Base-by-base conservation (phyloP, 2,329 filamentous ascomycete species). In the Colletotrichum noveboracense region DNA sequence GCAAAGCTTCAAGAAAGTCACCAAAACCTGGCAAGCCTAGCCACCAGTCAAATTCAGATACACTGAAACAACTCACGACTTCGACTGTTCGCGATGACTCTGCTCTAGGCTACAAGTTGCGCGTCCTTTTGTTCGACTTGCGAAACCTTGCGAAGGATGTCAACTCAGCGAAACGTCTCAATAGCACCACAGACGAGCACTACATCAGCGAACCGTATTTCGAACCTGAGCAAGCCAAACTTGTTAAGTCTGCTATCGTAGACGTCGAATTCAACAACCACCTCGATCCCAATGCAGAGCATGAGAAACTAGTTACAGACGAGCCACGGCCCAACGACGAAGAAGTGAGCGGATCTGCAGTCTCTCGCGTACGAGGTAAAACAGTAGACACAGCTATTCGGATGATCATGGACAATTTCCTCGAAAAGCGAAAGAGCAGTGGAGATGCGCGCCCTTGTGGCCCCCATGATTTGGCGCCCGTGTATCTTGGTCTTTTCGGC, bases 301-400 rank as follows among this genome's bases (percentile, higher is more conserved):
- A 58, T 0, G 55, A 58, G 55, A 0, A 18, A 9, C 2, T 0
- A 48, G 3, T 48, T 0, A 48, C 43, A n/a, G 18, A 48, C 3
- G 43, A 48, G 18, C 38, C 38, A 21, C 38, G 0, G 1, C 9
- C 9, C 9, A 21, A 48, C 5, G 9, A n/a, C 5, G 0, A 0
- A 48, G 38, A 7, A 48, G 0, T 21, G 0, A 0, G 9, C 38
- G 18, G 1, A 1, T 7, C 38, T 48, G 5, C 13, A 9, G 52
- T 18, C 24, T 58, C 55, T 58, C 55, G 26, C 0, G 55, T 58
- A 16, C 21, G 5, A 16, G 55, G 55, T 6, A 6, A 58, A 18
- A 58, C 55, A 0, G 55, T 58, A 6, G 55, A 58, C 21, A 1
- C 21, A 1, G 55, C 55, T 18, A 14, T 58, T 18, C 13, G 26